phyloP scores from a whole-genome alignment of 2,329 filamentous ascomycete species.

The Beauveria rudraprayagi region DNA sequence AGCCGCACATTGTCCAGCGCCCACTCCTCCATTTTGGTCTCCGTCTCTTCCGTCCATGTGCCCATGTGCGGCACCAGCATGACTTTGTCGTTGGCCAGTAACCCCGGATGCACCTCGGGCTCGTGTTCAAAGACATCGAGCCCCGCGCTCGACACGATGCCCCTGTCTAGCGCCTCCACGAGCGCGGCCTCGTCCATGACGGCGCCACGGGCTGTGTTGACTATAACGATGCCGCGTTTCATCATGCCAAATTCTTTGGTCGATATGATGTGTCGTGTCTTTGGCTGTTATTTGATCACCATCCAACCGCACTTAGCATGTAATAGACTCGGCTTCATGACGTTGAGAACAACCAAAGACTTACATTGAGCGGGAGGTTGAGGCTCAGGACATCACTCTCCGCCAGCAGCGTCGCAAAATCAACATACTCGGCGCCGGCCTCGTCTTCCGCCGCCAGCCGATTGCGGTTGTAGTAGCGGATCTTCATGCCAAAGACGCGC shows the following conservation, averaged over 20 bases:
- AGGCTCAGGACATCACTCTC: slow-evolving; percentile 70
- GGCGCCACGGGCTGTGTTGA: slow-evolving; percentile 78
- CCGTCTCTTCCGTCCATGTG: slow-evolving; percentile 65
- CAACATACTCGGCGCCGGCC: slow-evolving; percentile 57
- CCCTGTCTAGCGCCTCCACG: slow-evolving; percentile 61
- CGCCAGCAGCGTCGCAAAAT: slow-evolving; percentile 63
- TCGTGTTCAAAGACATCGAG: slow-evolving; percentile 81
- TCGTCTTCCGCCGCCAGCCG: slow-evolving; percentile 47
- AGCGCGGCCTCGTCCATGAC: slow-evolving; percentile 77
- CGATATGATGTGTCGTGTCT: slow-evolving; percentile 70
- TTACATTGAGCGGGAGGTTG: slow-evolving; percentile 74
- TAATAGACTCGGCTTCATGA: too few relatives aligned
- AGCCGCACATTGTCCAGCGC: slow-evolving; percentile 60
- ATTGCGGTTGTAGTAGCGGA: slow-evolving; percentile 67
- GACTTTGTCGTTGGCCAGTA: slow-evolving; percentile 62
- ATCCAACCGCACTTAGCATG: too few relatives aligned
- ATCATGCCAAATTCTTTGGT: slow-evolving; percentile 63
- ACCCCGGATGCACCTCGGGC: slow-evolving; percentile 64
- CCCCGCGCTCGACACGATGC: slow-evolving; percentile 62
- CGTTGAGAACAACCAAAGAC: slow-evolving; percentile 21
- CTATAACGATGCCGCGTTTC: slow-evolving; percentile 68
- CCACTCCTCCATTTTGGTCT: slow-evolving; percentile 66
- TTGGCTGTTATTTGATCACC: slow-evolving; percentile 25
- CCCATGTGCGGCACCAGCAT: slow-evolving; percentile 81
- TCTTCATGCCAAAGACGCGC: slow-evolving; percentile 65